phyloP scores from a whole-genome alignment of 768 basidiomycete genomes.

The Daedaleopsis sinensis region DNA sequence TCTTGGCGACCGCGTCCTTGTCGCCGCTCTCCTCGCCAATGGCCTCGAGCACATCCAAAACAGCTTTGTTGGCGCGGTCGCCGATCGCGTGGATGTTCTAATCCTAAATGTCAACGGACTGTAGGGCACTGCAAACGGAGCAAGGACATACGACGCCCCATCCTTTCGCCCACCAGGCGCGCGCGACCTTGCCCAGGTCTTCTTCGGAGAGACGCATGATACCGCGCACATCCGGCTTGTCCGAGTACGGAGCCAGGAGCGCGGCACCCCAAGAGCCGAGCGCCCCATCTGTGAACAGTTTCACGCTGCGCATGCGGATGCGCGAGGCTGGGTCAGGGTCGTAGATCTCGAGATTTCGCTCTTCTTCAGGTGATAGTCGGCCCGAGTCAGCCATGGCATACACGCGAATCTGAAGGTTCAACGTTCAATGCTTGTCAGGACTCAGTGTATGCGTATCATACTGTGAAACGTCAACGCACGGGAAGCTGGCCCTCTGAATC shows the following conservation, averaged over 20 bases:
- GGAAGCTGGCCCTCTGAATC: slow-evolving; percentile 72
- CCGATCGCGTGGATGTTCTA: slow-evolving; percentile 91
- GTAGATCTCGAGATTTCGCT: slow-evolving; percentile 28
- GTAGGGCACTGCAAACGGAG: not conserved
- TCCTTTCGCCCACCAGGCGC: slow-evolving; percentile 67
- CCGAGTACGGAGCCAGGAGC: slow-evolving; percentile 80
- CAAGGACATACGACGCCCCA: slow-evolving; percentile 77
- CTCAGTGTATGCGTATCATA: not conserved
- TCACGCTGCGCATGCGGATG: slow-evolving; percentile 56
- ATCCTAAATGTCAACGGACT: not conserved
- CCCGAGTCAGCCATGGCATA: slow-evolving; percentile 48
- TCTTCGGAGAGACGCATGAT: slow-evolving; percentile 64
- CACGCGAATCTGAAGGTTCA: slow-evolving; percentile 34
- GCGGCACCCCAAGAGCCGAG: slow-evolving; percentile 94
- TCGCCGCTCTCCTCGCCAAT: slow-evolving; percentile 32
- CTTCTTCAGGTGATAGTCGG: slow-evolving; percentile 27
- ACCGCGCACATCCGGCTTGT: slow-evolving; percentile 72
- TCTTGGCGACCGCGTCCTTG: slow-evolving; percentile 40
- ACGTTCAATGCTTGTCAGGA: no score
- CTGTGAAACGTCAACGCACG: slow-evolving; percentile 40
- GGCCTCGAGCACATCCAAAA: slow-evolving; percentile 82
- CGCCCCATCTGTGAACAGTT: slow-evolving; percentile 83
- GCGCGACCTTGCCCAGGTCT: slow-evolving; percentile 54
- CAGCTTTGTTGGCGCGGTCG: slow-evolving; percentile 82
- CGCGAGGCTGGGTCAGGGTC: slow-evolving; percentile 35